Conservation (phyloP, 495 filamentous ascomycete species). For the Eremomyces bilateralis region DNA sequence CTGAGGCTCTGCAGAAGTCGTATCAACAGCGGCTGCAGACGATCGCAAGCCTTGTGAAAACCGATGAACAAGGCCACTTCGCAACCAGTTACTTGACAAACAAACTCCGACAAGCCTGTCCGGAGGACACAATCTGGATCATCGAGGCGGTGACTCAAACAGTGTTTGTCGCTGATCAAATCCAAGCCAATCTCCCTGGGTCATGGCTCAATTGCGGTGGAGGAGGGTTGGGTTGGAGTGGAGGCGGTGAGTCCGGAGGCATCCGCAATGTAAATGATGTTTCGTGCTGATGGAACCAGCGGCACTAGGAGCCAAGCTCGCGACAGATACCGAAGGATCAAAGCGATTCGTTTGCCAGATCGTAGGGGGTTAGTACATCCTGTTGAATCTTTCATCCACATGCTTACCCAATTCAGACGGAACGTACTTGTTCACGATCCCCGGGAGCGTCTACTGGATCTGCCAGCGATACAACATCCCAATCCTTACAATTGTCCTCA, state of each 20-base stretch:
- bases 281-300: too few relatives aligned
- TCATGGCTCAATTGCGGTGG: conserved; percentile 89
- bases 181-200: conserved; percentile 55
- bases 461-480: conserved; percentile 68
- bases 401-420: too few relatives aligned
- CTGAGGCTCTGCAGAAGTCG: conserved; percentile 35
- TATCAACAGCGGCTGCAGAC: conserved; percentile 35
- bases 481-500: conserved; percentile 73
- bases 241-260: too few relatives aligned
- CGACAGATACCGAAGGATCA: conserved; percentile 40
- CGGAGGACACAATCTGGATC: conserved; percentile 51
- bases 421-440: conserved; percentile 70
- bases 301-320: conserved; percentile 70
- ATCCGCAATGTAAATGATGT: too few relatives aligned
- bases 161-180: conserved; percentile 52
- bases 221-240: conserved; percentile 89
- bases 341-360: conserved; percentile 81
- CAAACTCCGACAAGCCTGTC: conserved; percentile 40
- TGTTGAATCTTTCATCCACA: too few relatives aligned
- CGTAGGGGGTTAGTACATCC: too few relatives aligned
- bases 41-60: conserved; percentile 33
- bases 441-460: conserved; percentile 88
- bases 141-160: conserved; percentile 83
- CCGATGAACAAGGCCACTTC: conserved; percentile 38
- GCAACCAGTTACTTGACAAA: conserved; percentile 48